Base-by-base conservation (phyloP, 345 rosid genomes). In the Pugionium cornutum region DNA sequence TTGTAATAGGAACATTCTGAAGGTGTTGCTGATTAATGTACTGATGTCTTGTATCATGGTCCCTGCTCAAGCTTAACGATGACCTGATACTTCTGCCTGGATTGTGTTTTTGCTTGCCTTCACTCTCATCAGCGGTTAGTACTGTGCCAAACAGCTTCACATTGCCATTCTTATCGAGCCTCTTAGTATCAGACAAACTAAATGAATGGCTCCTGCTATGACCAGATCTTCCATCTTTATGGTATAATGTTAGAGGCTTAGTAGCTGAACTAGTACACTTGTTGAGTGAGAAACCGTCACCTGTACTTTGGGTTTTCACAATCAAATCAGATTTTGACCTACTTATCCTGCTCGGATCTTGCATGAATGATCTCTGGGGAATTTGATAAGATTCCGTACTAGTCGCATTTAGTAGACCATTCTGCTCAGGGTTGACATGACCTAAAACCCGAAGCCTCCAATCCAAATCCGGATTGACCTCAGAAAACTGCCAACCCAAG, bases 61-160 rank as follows among this genome's bases (percentile, higher is more conserved):
- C 85, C 8, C 79, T 75, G 29, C 68, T 70, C 63, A 77, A 85
- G 48, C 72, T 7, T 71, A 62, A 76, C 28, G 82, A 75, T 26
- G 81, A 58, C 79, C 71, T 82, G 69, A 72, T 46, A 68, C 74
- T 51, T 37, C 58, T 73, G 29, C 81, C 76, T 3, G 52, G 75
- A 59, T 54, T 62, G 73, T 58, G 69, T 43, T 40, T 8, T n/a
- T 72, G 82, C 26, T 76, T 81, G 47, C 42, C 30, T 36, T 68
- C 86, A 39, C 55, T 74, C 44, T 78, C 84, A 37, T 66, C 70
- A 25, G 75, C 41, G 34, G 81, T 83, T 27, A 89, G 84, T 56
- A 94, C 86, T 78, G 86, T 79, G 41, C 99, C 97, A 79, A 89
- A 94, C 27, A 89, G 79, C 70, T 85, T 90, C 41, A 94, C 85